phyloP scores from a whole-genome alignment of 305 asterid genomes.

The Fraxinus xanthoxyloides region DNA sequence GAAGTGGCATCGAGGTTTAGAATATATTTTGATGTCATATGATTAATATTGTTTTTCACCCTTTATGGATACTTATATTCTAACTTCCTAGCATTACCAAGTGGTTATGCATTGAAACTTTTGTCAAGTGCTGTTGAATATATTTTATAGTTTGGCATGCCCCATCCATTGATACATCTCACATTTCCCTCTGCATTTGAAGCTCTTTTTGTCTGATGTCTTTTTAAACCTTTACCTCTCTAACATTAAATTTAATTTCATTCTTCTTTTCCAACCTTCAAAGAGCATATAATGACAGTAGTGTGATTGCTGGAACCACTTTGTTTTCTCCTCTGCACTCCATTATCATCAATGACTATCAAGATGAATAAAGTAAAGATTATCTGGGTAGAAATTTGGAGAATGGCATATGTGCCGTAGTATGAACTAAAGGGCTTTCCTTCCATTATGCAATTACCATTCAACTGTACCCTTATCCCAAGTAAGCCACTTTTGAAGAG shows the following conservation, averaged over 20 bases:
- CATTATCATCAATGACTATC: not conserved
- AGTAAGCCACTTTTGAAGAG: not conserved
- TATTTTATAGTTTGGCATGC: not conserved
- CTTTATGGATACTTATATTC: not conserved
- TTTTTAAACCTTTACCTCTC: not conserved
- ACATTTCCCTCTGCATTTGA: not conserved
- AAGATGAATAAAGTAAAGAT: not conserved
- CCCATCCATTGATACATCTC: not conserved
- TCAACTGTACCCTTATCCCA: not conserved
- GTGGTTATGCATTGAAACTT: not conserved
- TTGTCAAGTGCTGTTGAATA: not conserved
- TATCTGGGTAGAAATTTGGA: not conserved
- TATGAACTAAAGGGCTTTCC: not conserved
- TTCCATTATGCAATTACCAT: not conserved
- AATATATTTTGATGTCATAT: not conserved
- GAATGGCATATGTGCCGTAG: not conserved
- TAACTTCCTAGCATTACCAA: not conserved
- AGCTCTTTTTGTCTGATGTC: not conserved
- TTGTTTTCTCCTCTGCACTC: not conserved
- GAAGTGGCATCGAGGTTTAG: not conserved
- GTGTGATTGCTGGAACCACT: constrained; percentile 1
- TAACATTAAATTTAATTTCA: not conserved
- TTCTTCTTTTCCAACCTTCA: not conserved
- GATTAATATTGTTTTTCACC: not conserved
- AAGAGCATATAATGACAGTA: not conserved